These are phyloP conservation scores for Hymenoscyphus scutula DNA, from an alignment of 2,329 filamentous ascomycete species.

Conservation along the genomic window DNA sequence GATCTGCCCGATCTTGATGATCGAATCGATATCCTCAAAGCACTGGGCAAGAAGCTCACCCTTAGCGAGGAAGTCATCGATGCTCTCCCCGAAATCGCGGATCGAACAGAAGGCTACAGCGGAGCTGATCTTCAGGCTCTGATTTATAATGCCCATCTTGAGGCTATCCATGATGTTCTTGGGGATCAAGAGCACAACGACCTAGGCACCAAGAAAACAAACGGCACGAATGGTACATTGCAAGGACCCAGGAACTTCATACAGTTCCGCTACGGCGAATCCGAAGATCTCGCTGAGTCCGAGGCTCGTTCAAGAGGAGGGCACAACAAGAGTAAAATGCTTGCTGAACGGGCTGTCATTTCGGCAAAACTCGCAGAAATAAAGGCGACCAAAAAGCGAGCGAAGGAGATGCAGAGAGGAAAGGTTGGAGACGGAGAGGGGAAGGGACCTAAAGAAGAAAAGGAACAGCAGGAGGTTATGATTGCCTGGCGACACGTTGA, in stretches of 20 bases:
- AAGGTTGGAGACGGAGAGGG: conserved; percentile 36
- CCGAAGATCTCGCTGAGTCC: conserved; percentile 47
- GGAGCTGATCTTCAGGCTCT: conserved; percentile 93
- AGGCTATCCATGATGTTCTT: conserved; percentile 92
- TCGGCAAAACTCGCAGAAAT: conserved; percentile 79
- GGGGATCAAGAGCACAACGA: conserved; percentile 53
- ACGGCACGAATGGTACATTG: conserved; percentile 21
- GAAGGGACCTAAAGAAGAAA: conserved; percentile 42
- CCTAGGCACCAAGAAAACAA: conserved; percentile 32
- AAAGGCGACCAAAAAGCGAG: conserved; percentile 60
- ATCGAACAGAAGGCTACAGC: conserved; percentile 81
- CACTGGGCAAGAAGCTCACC: conserved; percentile 78
- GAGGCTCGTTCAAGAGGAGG: conserved; percentile 42
- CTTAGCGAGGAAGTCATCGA: conserved; percentile 61
- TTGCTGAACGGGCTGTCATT: conserved; percentile 78
- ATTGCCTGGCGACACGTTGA: conserved; percentile 83
- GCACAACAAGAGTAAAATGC: conserved; percentile 50
- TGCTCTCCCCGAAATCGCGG: conserved; percentile 68
- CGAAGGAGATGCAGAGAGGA: conserved; percentile 30
- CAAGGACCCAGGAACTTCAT: conserved; percentile 58
- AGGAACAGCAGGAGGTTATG: conserved; percentile 64
- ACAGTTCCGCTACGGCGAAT: conserved; percentile 78
- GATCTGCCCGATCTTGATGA: conserved; percentile 81
- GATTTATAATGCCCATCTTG: conserved; percentile 92
- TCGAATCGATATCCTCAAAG: conserved; percentile 81